Percentiles rank a stretch among this genome's conserved stretches.
phyloP scores from a whole-genome alignment of 768 basidiomycete species.

The Auricularia heimuer region DNA sequence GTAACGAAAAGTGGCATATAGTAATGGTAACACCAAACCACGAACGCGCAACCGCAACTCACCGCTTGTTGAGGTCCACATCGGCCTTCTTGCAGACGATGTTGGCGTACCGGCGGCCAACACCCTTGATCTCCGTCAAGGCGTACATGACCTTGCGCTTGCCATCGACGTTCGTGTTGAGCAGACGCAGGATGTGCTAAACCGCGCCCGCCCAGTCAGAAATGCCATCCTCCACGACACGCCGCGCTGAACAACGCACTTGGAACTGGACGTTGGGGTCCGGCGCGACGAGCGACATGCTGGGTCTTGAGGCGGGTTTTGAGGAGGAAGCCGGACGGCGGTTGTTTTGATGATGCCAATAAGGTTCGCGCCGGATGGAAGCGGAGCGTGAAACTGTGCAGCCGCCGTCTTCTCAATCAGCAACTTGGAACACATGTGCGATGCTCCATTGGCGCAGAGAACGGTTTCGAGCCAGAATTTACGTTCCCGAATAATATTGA shows the following conservation, averaged over 20 bases:
- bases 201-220: neutral
- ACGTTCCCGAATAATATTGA: no score
- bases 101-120: slow-evolving; percentile 97
- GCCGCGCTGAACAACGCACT: slow-evolving; percentile 31
- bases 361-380: no score
- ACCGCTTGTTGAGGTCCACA: slow-evolving; percentile 98
- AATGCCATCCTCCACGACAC: no score
- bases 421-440: no score
- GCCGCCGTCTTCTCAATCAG: no score
- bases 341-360: no score
- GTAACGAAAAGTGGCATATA: neutral
- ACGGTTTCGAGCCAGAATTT: no score
- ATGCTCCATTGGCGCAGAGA: no score
- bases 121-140: slow-evolving; percentile 99
- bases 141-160: slow-evolving; percentile 99
- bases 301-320: slow-evolving; percentile 13
- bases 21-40: neutral
- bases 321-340: no score
- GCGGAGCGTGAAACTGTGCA: no score
- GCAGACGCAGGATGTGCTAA: slow-evolving; percentile 96
- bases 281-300: slow-evolving; percentile 95
- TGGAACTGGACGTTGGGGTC: slow-evolving; percentile 95
- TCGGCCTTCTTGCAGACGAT: slow-evolving; percentile 99
- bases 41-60: slow-evolving; percentile 19
- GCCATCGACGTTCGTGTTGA: slow-evolving; percentile 99